These are phyloP conservation scores for Asterella californica DNA, from an alignment of 225 moss, liverwort and hornwort genomes.

Conservation along the genomic window DNA sequence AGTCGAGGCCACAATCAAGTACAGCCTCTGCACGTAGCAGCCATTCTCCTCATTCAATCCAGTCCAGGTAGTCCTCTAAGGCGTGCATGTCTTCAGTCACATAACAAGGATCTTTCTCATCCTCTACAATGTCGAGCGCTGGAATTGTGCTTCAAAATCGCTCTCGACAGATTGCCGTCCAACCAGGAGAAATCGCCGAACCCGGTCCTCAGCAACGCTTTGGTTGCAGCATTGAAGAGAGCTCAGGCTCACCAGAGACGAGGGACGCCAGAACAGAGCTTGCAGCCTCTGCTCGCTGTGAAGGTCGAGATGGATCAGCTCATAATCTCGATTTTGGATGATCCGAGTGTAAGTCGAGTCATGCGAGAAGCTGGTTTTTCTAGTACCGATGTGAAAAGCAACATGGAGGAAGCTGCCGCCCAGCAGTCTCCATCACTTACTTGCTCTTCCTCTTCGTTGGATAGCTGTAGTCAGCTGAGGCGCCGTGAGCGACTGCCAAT, in stretches of 20 bases:
- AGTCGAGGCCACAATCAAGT: conserved; percentile 77
- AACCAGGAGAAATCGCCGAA: conserved; percentile 44
- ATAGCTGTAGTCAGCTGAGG: conserved; percentile 15
- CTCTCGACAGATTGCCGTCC: conserved; percentile 74
- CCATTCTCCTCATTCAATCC: conserved; percentile 60
- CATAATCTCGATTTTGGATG: conserved; percentile 88
- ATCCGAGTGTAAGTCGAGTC: conserved; percentile 88
- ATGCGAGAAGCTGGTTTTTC: conserved; percentile 86
- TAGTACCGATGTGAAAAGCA: conserved; percentile 78
- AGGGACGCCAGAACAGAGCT: conserved; percentile 89
- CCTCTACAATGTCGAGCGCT: conserved; percentile 77
- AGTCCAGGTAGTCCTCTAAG: conserved; percentile 58
- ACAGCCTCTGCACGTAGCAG: conserved; percentile 86
- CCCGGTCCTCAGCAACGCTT: conserved; percentile 66
- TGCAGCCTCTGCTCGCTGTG: conserved; percentile 89
- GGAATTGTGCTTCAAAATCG: conserved; percentile 90
- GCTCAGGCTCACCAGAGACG: conserved; percentile 91
- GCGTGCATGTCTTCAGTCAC: conserved; percentile 74
- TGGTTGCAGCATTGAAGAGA: conserved; percentile 87
- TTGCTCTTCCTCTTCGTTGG: conserved; percentile 21
- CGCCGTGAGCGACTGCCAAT: conserved; percentile 28
- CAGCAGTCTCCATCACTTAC: conserved; percentile 25
- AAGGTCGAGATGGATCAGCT: conserved; percentile 93
- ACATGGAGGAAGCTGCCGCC: conserved; percentile 64
- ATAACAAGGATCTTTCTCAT: conserved; percentile 52